These are phyloP conservation scores for Ampelocalamus luodianensis DNA, from an alignment of 176 grass and related monocot genomes.

Conservation along the genomic window DNA sequence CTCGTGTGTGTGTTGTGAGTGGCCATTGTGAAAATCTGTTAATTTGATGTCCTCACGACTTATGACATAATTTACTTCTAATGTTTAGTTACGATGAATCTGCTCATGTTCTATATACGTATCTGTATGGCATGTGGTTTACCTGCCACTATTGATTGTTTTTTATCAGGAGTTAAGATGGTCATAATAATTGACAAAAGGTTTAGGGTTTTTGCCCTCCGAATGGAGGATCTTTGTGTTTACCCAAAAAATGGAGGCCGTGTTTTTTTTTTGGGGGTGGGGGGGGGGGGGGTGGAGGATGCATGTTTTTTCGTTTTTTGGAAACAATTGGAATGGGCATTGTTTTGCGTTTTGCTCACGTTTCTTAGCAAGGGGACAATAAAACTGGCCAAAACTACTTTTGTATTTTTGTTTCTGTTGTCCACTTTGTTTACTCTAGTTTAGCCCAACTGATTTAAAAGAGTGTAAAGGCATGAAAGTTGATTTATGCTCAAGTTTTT, in stretches of 20 bases:
- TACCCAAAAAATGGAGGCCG: not conserved
- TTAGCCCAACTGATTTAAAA: not conserved
- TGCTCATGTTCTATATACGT: conserved; percentile 1
- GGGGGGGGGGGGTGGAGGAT: too few species aligned
- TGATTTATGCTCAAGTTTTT: not conserved
- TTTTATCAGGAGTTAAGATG: not conserved
- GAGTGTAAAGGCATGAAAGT: not conserved
- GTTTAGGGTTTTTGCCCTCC: not conserved
- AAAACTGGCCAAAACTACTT: not conserved
- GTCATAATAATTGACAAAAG: not conserved
- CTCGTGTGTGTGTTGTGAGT: conserved; percentile 37
- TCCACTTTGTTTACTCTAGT: not conserved
- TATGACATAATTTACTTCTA: conserved; percentile 48
- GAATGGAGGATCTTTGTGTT: not conserved
- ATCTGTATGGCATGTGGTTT: not conserved
- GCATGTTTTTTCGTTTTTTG: not conserved
- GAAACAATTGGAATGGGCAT: not conserved
- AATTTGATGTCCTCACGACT: conserved; percentile 42
- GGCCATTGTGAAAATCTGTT: conserved; percentile 44
- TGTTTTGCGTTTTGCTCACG: not conserved
- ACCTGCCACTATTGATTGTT: not conserved
- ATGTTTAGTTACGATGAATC: conserved; percentile 47
- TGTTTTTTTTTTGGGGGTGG: not conserved
- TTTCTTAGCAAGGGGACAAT: not conserved
- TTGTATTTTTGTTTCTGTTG: not conserved